phyloP scores from a whole-genome alignment of 805 yeast species.

The Ogataea ramenticola region DNA sequence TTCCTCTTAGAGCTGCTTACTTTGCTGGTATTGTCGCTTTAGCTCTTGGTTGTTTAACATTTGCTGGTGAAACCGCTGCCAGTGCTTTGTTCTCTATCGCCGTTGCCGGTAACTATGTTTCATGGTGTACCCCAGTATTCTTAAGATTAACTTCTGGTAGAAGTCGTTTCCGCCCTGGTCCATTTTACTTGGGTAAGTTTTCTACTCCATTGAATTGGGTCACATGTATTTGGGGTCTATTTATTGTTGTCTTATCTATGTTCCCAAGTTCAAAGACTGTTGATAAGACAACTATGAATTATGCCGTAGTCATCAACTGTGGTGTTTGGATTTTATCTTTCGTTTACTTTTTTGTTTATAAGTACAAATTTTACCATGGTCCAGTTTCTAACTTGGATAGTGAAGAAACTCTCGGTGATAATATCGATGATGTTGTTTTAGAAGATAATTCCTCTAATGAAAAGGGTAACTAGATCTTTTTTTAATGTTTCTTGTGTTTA shows the following conservation, averaged over 20 bases:
- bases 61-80: slow-evolving; percentile 52
- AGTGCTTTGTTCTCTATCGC: slow-evolving; percentile 58
- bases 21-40: slow-evolving; percentile 42
- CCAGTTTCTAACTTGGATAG: slow-evolving; percentile 20
- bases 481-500: background rate
- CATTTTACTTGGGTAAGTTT: slow-evolving; percentile 50
- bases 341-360: slow-evolving; percentile 15
- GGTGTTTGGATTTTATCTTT: slow-evolving; percentile 22
- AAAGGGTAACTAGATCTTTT: background rate
- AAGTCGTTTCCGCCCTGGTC: slow-evolving; percentile 50
- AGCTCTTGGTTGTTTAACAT: slow-evolving; percentile 44
- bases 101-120: slow-evolving; percentile 50
- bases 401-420: slow-evolving; percentile 9
- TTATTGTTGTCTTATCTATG: slow-evolving; percentile 46
- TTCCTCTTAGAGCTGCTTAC: slow-evolving; percentile 55
- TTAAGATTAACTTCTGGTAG: slow-evolving; percentile 40
- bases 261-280: slow-evolving; percentile 43
- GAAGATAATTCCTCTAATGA: slow-evolving; percentile 2
- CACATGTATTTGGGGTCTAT: slow-evolving; percentile 41
- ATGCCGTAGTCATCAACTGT: slow-evolving; percentile 26
- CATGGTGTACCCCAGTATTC: slow-evolving; percentile 55
- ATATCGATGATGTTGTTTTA: slow-evolving; percentile 8
- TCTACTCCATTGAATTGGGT: slow-evolving; percentile 39
- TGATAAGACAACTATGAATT: slow-evolving; percentile 29
- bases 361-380: slow-evolving; percentile 19